phyloP scores from a whole-genome alignment of 441 rosid species.

The Sinapis alba region DNA sequence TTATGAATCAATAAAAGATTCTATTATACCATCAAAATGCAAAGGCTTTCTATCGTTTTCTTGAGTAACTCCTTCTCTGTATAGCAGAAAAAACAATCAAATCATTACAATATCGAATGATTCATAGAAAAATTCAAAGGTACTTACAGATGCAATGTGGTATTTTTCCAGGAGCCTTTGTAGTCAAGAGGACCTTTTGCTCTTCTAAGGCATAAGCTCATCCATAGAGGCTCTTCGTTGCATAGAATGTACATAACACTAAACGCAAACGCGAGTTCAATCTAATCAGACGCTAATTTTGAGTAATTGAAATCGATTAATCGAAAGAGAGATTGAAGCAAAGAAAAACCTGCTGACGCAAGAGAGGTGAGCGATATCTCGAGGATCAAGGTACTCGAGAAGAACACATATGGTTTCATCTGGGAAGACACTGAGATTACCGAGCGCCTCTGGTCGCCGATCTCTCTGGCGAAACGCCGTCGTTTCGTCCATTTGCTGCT shows the following conservation, averaged over 20 bases:
- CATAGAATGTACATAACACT: conserved; percentile 91
- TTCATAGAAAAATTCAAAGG: not conserved
- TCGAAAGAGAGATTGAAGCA: too few relatives aligned
- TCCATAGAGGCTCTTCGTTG: conserved; percentile 96
- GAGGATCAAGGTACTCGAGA: conserved; percentile 66
- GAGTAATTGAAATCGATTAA: too few relatives aligned
- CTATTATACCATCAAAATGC: conserved; percentile 67
- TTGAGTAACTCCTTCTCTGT: conserved; percentile 65
- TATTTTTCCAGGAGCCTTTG: conserved; percentile 92
- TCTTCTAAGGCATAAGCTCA: conserved; percentile 67
- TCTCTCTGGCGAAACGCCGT: conserved; percentile 44
- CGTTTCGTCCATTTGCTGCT: conserved; percentile 45
- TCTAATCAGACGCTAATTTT: too few relatives aligned
- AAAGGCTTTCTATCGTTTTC: conserved; percentile 47
- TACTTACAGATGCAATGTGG: conserved; percentile 65
- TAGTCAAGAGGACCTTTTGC: conserved; percentile 58
- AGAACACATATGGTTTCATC: conserved; percentile 75
- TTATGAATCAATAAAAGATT: not conserved
- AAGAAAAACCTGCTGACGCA: conserved; percentile 99
- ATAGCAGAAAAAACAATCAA: conserved; percentile 15
- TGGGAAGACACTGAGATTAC: conserved; percentile 63
- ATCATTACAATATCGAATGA: not conserved
- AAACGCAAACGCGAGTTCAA: not conserved
- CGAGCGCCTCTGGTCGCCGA: conserved; percentile 72
- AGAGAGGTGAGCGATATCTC: conserved; percentile 74